phyloP scores from a whole-genome alignment of 2,329 filamentous ascomycete genomes.

The Clarireedia paspali region DNA sequence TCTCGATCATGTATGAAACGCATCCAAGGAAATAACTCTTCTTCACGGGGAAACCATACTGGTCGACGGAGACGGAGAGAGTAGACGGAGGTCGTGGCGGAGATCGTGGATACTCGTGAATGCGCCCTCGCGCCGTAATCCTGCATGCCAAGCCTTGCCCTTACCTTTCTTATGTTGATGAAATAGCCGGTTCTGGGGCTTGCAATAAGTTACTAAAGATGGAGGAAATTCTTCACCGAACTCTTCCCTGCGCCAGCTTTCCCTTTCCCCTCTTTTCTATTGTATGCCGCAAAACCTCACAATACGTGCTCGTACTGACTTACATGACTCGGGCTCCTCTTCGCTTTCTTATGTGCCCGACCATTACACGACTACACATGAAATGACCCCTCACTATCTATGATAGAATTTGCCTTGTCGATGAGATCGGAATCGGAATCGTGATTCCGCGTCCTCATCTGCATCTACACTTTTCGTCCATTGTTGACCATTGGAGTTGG shows the following conservation, averaged over 20 bases:
- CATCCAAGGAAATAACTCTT: too few species aligned
- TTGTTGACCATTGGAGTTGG: neutral
- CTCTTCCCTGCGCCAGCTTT: neutral
- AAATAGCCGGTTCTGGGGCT: too few species aligned
- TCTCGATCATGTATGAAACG: too few species aligned
- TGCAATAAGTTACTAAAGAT: too few species aligned
- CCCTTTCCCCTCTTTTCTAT: neutral
- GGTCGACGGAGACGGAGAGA: too few species aligned
- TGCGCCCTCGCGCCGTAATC: too few species aligned
- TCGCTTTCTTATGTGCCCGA: neutral
- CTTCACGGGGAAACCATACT: too few species aligned
- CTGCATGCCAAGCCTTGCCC: too few species aligned
- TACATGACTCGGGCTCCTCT: slow-evolving; percentile 3
- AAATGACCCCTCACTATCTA: neutral
- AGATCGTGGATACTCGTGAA: too few species aligned
- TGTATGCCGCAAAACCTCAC: neutral
- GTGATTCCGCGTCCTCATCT: neutral
- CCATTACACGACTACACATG: slow-evolving; percentile 1
- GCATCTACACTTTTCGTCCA: neutral
- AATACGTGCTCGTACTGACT: neutral
- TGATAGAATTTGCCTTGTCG: neutral
- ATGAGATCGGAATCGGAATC: neutral
- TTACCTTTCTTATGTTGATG: too few species aligned
- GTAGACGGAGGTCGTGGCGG: too few species aligned
- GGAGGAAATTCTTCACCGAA: too few species aligned